phyloP scores from a whole-genome alignment of 1,139 yeast genomes.

The Komagataea norvegica region DNA sequence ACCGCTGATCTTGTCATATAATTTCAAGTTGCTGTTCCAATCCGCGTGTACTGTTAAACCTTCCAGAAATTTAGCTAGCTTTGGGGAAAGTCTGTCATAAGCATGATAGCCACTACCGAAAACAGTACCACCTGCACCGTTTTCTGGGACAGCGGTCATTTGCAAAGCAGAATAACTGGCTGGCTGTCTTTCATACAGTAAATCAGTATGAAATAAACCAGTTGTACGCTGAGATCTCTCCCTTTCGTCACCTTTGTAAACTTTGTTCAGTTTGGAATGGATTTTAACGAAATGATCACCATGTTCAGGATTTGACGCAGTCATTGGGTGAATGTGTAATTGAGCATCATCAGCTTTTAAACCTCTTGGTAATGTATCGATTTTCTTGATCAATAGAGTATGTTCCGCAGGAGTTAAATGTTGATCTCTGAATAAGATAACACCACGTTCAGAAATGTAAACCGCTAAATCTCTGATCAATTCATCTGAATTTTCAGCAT shows the following conservation, averaged over 20 bases:
- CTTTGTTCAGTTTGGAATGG: slow-evolving; percentile 18
- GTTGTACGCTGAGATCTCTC: slow-evolving; percentile 36
- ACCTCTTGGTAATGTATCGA: slow-evolving; percentile 30
- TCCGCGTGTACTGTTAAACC: slow-evolving; percentile 13
- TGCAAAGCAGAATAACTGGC: slow-evolving; percentile 38
- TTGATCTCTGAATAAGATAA: slow-evolving; percentile 38
- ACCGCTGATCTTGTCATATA: slow-evolving; percentile 8
- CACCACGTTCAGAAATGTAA: slow-evolving; percentile 39
- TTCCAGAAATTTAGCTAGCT: slow-evolving; percentile 17
- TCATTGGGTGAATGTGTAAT: slow-evolving; percentile 39
- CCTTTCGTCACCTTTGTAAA: slow-evolving; percentile 8
- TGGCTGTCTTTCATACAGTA: slow-evolving; percentile 38
- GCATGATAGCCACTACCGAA: slow-evolving; percentile 30
- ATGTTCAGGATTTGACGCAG: slow-evolving; percentile 36
- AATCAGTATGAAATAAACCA: slow-evolving; percentile 40
- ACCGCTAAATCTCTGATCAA: slow-evolving; percentile 38
- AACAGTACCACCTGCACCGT: slow-evolving; percentile 39
- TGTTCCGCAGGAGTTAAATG: slow-evolving; percentile 29
- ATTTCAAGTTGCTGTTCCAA: slow-evolving; percentile 7
- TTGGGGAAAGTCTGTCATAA: slow-evolving; percentile 26
- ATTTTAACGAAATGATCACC: slow-evolving; percentile 36
- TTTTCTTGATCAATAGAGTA: slow-evolving; percentile 8
- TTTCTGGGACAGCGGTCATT: slow-evolving; percentile 37
- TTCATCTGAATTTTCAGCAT: slow-evolving; percentile 24
- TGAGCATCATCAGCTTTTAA: slow-evolving; percentile 31